Evolutionary conservation across 768 basidiomycete genomes (phyloP).

Genomic region (Tylopilus plumbeoviolaceoides): DNA sequence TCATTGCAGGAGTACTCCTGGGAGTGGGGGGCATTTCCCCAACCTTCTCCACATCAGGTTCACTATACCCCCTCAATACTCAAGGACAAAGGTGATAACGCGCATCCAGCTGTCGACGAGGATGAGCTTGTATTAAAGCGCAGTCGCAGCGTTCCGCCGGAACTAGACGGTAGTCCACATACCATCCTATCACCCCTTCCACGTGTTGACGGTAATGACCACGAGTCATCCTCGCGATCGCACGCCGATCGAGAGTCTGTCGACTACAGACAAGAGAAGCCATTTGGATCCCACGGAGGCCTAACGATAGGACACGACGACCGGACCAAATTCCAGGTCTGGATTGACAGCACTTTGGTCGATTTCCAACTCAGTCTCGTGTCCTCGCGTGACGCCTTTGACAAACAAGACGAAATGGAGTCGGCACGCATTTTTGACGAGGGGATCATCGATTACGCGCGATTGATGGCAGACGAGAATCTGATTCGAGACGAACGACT

Average conservation of each 20-base stretch:
- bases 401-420: constrained; percentile 46
- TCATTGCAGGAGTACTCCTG: constrained; percentile 74
- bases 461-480: constrained; percentile 60
- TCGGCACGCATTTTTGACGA: constrained; percentile 52
- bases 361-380: constrained; percentile 76
- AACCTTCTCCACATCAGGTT: constrained; percentile 62
- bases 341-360: constrained; percentile 54
- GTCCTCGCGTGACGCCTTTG: constrained; percentile 28
- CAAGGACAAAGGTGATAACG: constrained; percentile 16
- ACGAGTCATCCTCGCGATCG: constrained; percentile 9
- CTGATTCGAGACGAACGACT: constrained; percentile 61
- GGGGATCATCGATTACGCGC: constrained; percentile 60
- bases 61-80: constrained; percentile 35
- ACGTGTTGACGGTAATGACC: constrained; percentile 18
- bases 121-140: constrained; percentile 34
- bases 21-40: constrained; percentile 93
- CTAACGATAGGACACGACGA: constrained; percentile 59
- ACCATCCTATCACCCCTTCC: constrained; percentile 22
- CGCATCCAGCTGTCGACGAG: constrained; percentile 12
- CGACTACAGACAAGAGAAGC: constrained; percentile 3
- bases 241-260: constrained; percentile 1
- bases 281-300: constrained; percentile 50
- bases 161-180: constrained; percentile 42
- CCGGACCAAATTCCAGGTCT: constrained; percentile 58
- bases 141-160: constrained; percentile 57